Conservation (phyloP, 2,329 filamentous ascomycete genomes). For the Arthroderma sp. region DNA sequence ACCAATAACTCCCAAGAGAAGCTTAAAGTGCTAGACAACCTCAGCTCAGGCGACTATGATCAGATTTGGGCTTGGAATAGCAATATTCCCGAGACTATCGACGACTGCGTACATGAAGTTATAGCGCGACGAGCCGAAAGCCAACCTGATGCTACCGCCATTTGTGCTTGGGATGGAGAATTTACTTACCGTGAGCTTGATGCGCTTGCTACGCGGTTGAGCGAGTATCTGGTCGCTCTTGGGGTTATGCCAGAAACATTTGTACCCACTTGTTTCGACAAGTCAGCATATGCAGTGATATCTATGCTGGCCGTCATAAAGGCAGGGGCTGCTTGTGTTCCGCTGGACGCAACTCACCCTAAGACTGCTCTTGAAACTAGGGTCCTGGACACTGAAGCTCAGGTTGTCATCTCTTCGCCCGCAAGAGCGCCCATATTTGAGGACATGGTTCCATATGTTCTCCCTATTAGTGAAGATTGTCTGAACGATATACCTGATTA, state of each 20-base stretch:
- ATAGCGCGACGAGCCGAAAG: conserved; percentile 15
- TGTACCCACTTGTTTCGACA: conserved; percentile 12
- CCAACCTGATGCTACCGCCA: conserved; percentile 12
- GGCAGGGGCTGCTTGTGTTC: conserved; percentile 11
- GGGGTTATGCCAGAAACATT: conserved; percentile 9
- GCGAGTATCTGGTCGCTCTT: conserved; percentile 8
- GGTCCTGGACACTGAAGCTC: conserved; percentile 26
- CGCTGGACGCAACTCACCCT: conserved; percentile 18
- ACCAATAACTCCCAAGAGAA: conserved; percentile 21
- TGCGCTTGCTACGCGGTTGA: conserved; percentile 12
- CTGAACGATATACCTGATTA: conserved; percentile 2
- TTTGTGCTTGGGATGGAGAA: conserved; percentile 15
- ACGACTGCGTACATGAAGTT: conserved; percentile 19
- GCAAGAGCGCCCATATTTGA: conserved; percentile 27
- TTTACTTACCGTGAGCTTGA: conserved; percentile 13
- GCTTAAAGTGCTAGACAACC: conserved; percentile 22
- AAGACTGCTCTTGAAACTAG: conserved; percentile 25
- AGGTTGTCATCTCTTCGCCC: conserved; percentile 28
- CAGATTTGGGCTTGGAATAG: conserved; percentile 21
- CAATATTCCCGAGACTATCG: conserved; percentile 12
- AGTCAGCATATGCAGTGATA: conserved; percentile 12
- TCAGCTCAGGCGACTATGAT: conserved; percentile 25
- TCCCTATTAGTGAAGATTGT: conserved; percentile 16
- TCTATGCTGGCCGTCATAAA: conserved; percentile 13
- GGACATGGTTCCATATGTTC: conserved; percentile 28